These are phyloP conservation scores for Chaetomiaceae sp. DNA, from an alignment of 2,329 filamentous ascomycete genomes.

Conservation along the genomic window DNA sequence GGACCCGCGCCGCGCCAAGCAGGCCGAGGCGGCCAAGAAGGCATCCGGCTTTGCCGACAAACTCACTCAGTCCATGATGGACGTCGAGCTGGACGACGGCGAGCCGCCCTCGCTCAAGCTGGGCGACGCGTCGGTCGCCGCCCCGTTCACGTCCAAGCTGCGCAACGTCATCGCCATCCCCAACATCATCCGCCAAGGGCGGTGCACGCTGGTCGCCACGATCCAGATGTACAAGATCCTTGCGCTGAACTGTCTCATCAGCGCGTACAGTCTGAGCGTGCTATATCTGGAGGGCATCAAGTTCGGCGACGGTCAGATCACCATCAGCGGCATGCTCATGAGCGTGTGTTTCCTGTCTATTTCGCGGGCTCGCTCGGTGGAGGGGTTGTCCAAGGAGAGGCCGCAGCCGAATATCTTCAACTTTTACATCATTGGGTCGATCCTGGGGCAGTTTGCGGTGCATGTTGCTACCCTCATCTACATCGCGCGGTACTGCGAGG, in stretches of 20 bases:
- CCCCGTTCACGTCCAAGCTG: conserved; percentile 95
- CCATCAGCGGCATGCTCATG: conserved; percentile 99
- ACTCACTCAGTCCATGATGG: conserved; percentile 82
- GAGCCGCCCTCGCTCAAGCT: conserved; percentile 96
- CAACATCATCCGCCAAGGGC: conserved; percentile 96
- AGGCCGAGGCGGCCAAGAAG: conserved; percentile 64
- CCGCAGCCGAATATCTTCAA: conserved; percentile 99
- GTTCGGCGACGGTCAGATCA: conserved; percentile 97
- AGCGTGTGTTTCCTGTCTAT: conserved; percentile 98
- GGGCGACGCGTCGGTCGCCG: conserved; percentile 93
- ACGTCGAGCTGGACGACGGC: conserved; percentile 72
- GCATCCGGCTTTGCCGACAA: conserved; percentile 80
- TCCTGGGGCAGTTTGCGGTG: conserved; percentile 93
- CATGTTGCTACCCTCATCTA: conserved; percentile 94
- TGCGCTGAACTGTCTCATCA: conserved; percentile 95
- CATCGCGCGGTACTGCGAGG: conserved; percentile 83
- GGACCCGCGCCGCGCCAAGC: conserved; percentile 53
- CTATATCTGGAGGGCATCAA: conserved; percentile 98
- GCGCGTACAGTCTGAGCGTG: conserved; percentile 93
- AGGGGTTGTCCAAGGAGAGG: conserved; percentile 91
- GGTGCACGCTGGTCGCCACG: conserved; percentile 94
- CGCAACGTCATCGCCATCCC: conserved; percentile 95
- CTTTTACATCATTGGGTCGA: conserved; percentile 95
- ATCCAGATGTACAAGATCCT: conserved; percentile 99
- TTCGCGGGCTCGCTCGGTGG: conserved; percentile 93